A percentile compares a stretch with the other conserved stretches of the same genome.
phyloP scores from a whole-genome alignment of 805 yeast species.

The Wickerhamomyces ciferrii region DNA sequence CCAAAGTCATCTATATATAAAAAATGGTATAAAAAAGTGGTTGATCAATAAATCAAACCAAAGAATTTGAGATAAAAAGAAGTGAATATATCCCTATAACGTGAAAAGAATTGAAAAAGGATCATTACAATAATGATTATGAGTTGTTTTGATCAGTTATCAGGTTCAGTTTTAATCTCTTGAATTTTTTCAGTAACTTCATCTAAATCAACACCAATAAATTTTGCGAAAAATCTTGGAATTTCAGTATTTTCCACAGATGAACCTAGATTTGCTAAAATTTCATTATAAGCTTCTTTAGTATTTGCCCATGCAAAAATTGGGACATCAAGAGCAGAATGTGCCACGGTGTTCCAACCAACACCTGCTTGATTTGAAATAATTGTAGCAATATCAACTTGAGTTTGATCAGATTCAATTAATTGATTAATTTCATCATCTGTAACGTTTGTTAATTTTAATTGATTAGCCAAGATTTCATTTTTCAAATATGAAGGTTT shows the following conservation, averaged over 20 bases:
- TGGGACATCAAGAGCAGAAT: constrained; percentile 91
- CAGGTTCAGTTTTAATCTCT: constrained; percentile 31
- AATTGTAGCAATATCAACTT: constrained; percentile 55
- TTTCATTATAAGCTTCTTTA: constrained; percentile 34
- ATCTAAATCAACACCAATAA: constrained; percentile 41
- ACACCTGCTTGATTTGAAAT: constrained; percentile 72
- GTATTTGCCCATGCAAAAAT: constrained; percentile 74
- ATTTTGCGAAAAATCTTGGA: constrained; percentile 63
- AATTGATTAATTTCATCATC: constrained; percentile 44
- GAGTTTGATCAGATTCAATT: constrained; percentile 26
- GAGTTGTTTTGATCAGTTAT: too few species aligned
- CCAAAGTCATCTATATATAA: too few species aligned
- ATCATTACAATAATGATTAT: too few species aligned
- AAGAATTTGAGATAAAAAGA: too few species aligned
- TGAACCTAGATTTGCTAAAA: constrained; percentile 56
- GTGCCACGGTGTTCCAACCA: constrained; percentile 97
- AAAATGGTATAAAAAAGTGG: too few species aligned
- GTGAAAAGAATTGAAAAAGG: too few species aligned
- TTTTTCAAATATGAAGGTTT: constrained; percentile 42
- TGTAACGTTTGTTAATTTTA: constrained; percentile 56
- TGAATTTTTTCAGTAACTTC: constrained; percentile 44
- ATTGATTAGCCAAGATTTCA: constrained; percentile 48
- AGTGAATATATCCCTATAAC: too few species aligned
- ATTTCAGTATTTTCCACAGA: constrained; percentile 84
- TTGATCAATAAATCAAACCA: too few species aligned